Evolutionary conservation across 306 rosid genomes (phyloP), one percentile per base, ranked within the genome.

Genomic region (Datisca glomerata): DNA sequence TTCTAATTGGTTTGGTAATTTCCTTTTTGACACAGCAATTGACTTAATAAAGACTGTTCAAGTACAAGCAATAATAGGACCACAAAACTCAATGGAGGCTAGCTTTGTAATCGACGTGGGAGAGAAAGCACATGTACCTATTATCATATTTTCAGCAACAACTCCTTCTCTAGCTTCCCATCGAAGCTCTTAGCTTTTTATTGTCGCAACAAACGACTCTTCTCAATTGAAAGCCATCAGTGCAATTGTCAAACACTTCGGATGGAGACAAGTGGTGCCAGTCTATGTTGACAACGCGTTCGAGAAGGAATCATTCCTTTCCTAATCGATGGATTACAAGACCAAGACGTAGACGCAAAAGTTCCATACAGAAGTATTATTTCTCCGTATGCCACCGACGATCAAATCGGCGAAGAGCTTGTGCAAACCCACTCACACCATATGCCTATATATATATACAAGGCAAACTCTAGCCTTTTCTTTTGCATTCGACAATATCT

Each of bases 271-370:
- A 55, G 55, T 69, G 13, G 46, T 70, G 13, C 45, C 21, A 10
- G 55, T 70, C 34, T 60, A 59, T 20, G 68, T 54, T 45, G 65
- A 60, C 57, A 55, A 59, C 0, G 61, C 55, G 16, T 70, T 59
- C 8, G 65, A 4, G 51, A 70, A 2, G 68, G 65, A 18, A 21
- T 70, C 6, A 55, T 60, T 41, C 72, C 76, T 5, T 41, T 40
- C 12, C 7, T 70, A 4, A 19, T 34, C 3, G 65, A 55, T 2
- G 68, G 57, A 28, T 42, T 70, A 1, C n/a, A n/a, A n/a, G n/a
- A n/a, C n/a, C n/a, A 39, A 7, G 16, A 45, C 9, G 42, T 55
- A 10, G 55, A 49, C 4, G 9, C 53, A 5, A 34, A 36, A 15
- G 64, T 65, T 0, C 43, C 48, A 1, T 51, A 55, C 18, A 45